These are phyloP conservation scores for Kuraishia floccosa DNA, from an alignment of 805 yeast species.

Conservation along the genomic window DNA sequence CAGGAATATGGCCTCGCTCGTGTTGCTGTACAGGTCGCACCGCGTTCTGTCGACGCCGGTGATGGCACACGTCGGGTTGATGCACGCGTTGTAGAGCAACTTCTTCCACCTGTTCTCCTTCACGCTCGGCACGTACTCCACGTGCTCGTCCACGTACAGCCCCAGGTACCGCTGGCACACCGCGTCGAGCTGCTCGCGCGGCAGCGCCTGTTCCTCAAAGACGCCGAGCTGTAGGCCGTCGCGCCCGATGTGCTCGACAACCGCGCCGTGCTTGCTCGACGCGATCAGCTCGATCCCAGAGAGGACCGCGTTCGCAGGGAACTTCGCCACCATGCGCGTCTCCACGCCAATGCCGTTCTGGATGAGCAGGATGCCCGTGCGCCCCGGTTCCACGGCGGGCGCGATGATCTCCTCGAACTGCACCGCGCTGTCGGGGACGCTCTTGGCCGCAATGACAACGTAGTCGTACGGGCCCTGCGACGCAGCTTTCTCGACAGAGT, in stretches of 20 bases:
- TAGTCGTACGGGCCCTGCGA: constrained; percentile 32
- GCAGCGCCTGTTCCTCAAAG: constrained; percentile 28
- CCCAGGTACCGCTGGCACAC: constrained; percentile 32
- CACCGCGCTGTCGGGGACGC: constrained; percentile 40
- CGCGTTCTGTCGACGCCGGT: constrained; percentile 50
- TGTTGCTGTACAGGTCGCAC: constrained; percentile 27
- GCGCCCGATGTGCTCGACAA: constrained; percentile 33
- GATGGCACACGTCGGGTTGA: constrained; percentile 52
- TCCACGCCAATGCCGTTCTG: constrained; percentile 29
- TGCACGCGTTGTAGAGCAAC: constrained; percentile 56
- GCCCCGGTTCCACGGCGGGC: constrained; percentile 18
- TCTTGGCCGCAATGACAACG: constrained; percentile 47
- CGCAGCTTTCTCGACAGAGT: constrained; percentile 32
- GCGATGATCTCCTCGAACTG: constrained; percentile 30
- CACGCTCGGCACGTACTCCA: constrained; percentile 29
- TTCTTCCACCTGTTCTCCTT: constrained; percentile 51
- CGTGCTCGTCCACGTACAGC: constrained; percentile 32
- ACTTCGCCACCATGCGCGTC: constrained; percentile 18
- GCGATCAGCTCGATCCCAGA: constrained; percentile 35
- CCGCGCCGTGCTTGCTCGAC: constrained; percentile 39
- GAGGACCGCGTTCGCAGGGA: constrained; percentile 19
- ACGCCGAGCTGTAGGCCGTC: constrained; percentile 41
- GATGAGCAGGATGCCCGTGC: constrained; percentile 17
- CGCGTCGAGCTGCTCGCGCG: constrained; percentile 16
- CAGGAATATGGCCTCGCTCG: constrained; percentile 23